Evolutionary conservation across 768 basidiomycete species (phyloP), one percentile per base, ranked within the genome.

Genomic region (Amanita phalloides): DNA sequence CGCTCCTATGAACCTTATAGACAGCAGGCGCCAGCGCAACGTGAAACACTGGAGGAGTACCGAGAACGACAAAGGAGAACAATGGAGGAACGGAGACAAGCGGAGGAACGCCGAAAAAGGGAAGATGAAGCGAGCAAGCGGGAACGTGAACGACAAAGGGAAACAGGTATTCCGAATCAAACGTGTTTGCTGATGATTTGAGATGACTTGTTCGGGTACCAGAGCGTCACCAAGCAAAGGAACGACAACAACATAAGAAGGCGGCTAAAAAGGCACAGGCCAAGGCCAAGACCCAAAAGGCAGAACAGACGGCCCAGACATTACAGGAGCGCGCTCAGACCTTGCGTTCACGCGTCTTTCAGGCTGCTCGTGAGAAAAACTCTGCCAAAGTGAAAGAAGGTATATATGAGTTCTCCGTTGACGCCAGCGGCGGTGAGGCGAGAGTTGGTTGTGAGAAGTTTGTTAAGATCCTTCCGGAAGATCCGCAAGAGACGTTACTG

Each of bases 341-440:
- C 26, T 67, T 69, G 42, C 78, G 87, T 49, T 83, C 83, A 13
- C 70, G 69, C 30, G 73, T 79, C 26, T 89, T 90, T 63, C 68
- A 73, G 13, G 83, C 84, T 23, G 84, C 84, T 44, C 78, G 85
- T 14, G 61, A 66, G 13, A 75, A 77, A 9, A 69, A 85, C 33
- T 58, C 64, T 14, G 72, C 65, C 6, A 65, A 64, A 45, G 86
- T 87, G 48, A 81, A 77, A 67, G 75, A 77, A 56, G 79, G 78
- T 26, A 65, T 88, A 20, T 86, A 78, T 76, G 84, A 86, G 66
- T 74, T 84, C 42, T 65, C 67, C 30, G 82, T 89, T 52, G 84
- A 87, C 63, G 80, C 84, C 37, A 71, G 79, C 7, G 86, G 86
- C 45, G 82, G 83, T 28, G 86, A 89, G 68, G 65, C 82, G 49